Evolutionary conservation across 2,329 filamentous ascomycete genomes (phyloP).

Genomic region (Aschersonia sp.): DNA sequence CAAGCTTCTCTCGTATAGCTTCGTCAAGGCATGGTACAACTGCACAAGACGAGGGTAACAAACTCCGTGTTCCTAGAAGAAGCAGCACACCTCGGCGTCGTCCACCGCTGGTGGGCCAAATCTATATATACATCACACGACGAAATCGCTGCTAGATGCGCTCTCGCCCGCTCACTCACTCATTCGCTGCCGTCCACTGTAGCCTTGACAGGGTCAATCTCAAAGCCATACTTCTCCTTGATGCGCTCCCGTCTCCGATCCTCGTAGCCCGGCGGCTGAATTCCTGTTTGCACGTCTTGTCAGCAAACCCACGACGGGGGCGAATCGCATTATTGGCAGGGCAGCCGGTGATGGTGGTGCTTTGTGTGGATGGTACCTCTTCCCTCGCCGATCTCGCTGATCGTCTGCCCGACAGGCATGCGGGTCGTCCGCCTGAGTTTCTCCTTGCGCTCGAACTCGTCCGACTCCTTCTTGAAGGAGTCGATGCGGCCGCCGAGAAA

Average conservation of each 20-base stretch:
- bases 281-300: constrained; percentile 35
- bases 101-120: too few species aligned
- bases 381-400: constrained; percentile 72
- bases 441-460: constrained; percentile 66
- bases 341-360: too few species aligned
- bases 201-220: constrained; percentile 54
- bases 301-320: too few species aligned
- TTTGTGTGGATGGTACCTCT: constrained; percentile 42
- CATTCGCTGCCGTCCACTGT: constrained; percentile 28
- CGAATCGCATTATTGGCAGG: background rate
- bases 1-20: too few species aligned
- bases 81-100: too few species aligned
- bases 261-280: constrained; percentile 68
- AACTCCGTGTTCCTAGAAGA: too few species aligned
- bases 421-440: constrained; percentile 58
- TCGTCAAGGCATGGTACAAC: too few species aligned
- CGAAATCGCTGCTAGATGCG: too few species aligned
- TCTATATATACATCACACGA: too few species aligned
- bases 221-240: constrained; percentile 77
- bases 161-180: constrained; percentile 1
- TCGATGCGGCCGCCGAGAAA: constrained; percentile 50
- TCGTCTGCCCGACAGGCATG: constrained; percentile 62
- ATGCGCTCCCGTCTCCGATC: constrained; percentile 70
- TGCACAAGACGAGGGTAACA: too few species aligned
- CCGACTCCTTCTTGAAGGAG: constrained; percentile 38